Percentiles rank a stretch among this genome's conserved stretches.
Evolutionary conservation across 495 filamentous ascomycete genomes (phyloP).

Genomic region (Hypoxylon crocopeplum): DNA sequence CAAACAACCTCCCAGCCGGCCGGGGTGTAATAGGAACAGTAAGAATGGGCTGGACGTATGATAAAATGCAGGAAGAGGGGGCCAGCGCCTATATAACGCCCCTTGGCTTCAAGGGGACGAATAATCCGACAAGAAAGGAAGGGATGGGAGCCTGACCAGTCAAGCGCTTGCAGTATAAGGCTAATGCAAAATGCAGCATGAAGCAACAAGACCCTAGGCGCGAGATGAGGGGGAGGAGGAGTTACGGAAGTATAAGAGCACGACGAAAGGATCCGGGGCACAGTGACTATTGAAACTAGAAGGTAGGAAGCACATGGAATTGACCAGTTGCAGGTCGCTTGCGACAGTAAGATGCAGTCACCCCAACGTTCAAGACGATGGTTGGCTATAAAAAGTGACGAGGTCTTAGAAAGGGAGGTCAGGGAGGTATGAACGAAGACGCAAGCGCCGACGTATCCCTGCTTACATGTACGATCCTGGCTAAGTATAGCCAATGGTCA

Average conservation of each 20-base stretch:
- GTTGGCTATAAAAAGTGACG: constrained; percentile 46
- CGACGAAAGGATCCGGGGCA: constrained; percentile 18
- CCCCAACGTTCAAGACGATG: constrained; percentile 27
- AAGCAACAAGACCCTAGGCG: constrained; percentile 27
- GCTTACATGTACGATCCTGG: constrained; percentile 34
- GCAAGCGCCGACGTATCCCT: constrained; percentile 44
- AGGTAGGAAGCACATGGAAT: constrained; percentile 15
- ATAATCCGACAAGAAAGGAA: constrained; percentile 7
- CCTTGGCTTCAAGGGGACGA: constrained; percentile 17
- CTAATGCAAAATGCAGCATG: constrained; percentile 36
- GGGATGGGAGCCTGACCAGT: constrained; percentile 16
- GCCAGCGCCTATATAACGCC: constrained; percentile 36
- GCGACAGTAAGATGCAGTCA: constrained; percentile 31
- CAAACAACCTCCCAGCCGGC: constrained; percentile 27
- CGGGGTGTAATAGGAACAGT: constrained; percentile 15
- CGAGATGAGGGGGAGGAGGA: constrained; percentile 35
- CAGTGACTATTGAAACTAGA: constrained; percentile 45
- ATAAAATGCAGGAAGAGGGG: constrained; percentile 27
- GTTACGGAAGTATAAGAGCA: constrained; percentile 37
- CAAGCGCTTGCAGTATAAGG: constrained; percentile 26
- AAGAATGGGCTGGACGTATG: constrained; percentile 5
- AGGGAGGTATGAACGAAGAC: constrained; percentile 39
- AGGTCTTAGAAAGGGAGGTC: constrained; percentile 33
- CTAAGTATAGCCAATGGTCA: constrained; percentile 36
- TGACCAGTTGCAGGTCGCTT: constrained; percentile 21